Conservation (phyloP, 805 yeast genomes). For the Naumovozyma baii region DNA sequence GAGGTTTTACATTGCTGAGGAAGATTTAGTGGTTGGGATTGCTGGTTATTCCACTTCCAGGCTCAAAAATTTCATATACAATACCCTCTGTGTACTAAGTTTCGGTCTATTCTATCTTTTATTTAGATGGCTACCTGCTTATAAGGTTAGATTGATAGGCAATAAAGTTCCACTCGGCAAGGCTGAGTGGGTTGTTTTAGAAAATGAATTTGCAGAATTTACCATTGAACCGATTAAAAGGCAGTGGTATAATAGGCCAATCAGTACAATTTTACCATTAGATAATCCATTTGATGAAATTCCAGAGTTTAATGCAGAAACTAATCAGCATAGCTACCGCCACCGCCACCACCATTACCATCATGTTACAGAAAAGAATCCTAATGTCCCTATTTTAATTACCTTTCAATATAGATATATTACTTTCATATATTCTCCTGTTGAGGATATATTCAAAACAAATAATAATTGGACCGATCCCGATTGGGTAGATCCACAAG, state of each 20-base stretch:
- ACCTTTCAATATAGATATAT: constrained; percentile 76
- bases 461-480: constrained; percentile 81
- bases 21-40: constrained; percentile 86
- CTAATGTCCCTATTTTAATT: constrained; percentile 54
- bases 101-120: constrained; percentile 65
- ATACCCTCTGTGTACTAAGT: constrained; percentile 45
- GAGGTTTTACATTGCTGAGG: constrained; percentile 88
- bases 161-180: constrained; percentile 56
- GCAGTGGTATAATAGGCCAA: constrained; percentile 55
- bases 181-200: constrained; percentile 89
- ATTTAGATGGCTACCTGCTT: constrained; percentile 79
- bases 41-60: constrained; percentile 70
- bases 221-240: constrained; percentile 47
- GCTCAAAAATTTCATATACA: constrained; percentile 40
- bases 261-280: constrained; percentile 52
- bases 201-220: constrained; percentile 87
- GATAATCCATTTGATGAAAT: constrained; percentile 14
- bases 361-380: constrained; percentile 26
- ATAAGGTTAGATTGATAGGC: constrained; percentile 61
- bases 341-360: constrained; percentile 10
- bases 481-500: constrained; percentile 56
- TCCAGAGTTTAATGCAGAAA: constrained; percentile 15
- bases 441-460: constrained; percentile 76
- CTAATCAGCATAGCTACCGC: constrained; percentile 6
- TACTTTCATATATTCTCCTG: constrained; percentile 72